Base-by-base conservation (phyloP, 176 grass and related monocot genomes). In the Carex kokanica region DNA sequence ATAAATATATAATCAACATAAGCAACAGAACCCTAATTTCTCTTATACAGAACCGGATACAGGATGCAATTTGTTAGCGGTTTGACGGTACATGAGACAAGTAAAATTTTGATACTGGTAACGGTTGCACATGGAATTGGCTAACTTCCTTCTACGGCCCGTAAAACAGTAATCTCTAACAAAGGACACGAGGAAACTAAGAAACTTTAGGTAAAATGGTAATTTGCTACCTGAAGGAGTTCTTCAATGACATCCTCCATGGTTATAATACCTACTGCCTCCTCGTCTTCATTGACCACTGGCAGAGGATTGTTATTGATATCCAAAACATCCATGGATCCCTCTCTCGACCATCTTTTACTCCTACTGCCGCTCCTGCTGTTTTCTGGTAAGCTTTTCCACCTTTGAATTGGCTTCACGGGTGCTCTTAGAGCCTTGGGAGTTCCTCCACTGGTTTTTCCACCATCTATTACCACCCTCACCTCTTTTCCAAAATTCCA, bases 191-290 rank as follows among this genome's bases (percentile, higher is more conserved):
- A 53, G 23, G 17, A 27, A 54, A 29, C 21, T 15, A 29, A 53
- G 13, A 75, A 53, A 15, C 14, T 27, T 21, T 15, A 11, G 11
- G 20, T 31, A 75, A 75, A 75, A 29, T 40, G 16, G 16, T 18
- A 68, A 38, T 68, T 32, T 80, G 85, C 78, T 71, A 98, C 93
- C 96, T 98, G 96, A 6, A 99, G 86, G 59, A 99, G 91, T 63
- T 99, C 96, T 81, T 99, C 96, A n/a, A 99, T 99, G 51, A 95
- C 96, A 85, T 99, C 96, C 83, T 99, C 93, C 96, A 99, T 99
- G 24, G 96, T 99, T 79, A 99, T 99, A 75, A 93, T 91, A 1
- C 96, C 96, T 7, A 90, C 83, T 14, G 96, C 93, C 66, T 99
- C 96, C 85, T 98, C 91, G 17, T 99, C 83, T 70, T 99, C 96